phyloP scores from a whole-genome alignment of 495 filamentous ascomycete genomes.

The Trichoderma virens region DNA sequence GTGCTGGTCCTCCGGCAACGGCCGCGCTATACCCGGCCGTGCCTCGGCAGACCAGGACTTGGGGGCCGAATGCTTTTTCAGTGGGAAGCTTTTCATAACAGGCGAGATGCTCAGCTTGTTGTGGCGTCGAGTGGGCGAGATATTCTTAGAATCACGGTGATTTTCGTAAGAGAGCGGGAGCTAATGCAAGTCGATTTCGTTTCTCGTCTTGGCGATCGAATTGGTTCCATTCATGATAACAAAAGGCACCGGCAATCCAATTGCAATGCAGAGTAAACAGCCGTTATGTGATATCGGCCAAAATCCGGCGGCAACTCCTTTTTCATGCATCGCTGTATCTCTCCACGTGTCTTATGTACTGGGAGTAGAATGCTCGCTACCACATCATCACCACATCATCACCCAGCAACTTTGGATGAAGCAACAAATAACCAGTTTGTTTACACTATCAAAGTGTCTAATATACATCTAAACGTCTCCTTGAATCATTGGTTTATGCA shows the following conservation, averaged over 20 bases:
- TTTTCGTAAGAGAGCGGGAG: neutral
- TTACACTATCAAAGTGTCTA: neutral
- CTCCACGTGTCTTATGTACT: too few species aligned
- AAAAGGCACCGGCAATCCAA: neutral
- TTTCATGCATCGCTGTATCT: neutral
- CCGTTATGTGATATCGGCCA: neutral
- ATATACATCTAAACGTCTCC: neutral
- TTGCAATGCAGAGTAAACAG: neutral
- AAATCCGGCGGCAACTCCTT: neutral
- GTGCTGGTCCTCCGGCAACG: neutral
- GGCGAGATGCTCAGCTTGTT: too few species aligned
- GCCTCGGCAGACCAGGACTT: neutral
- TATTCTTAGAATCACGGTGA: too few species aligned
- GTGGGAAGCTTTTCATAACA: too few species aligned
- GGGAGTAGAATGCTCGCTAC: neutral
- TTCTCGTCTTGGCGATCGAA: neutral
- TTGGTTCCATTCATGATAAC: neutral
- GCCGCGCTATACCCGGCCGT: neutral
- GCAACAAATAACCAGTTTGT: neutral
- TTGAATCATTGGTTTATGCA: neutral
- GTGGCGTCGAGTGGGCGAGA: too few species aligned
- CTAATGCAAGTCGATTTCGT: neutral
- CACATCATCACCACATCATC: neutral
- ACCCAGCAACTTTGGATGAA: neutral
- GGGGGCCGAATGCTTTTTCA: neutral